These are phyloP conservation scores for Tulasnella sp. DNA, from an alignment of 768 basidiomycete species.

Conservation along the genomic window DNA sequence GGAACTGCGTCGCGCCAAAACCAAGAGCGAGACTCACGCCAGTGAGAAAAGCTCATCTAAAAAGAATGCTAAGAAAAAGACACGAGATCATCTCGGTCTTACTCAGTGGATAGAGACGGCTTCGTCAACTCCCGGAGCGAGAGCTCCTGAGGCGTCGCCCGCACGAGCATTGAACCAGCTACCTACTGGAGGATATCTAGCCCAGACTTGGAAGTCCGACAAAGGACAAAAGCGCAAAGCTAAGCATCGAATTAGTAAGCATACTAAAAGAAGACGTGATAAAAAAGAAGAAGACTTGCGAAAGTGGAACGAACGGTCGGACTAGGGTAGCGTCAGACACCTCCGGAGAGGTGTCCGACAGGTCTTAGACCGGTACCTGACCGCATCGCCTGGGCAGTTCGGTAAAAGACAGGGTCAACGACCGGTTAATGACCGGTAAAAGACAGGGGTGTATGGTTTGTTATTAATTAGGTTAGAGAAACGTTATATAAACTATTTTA, in stretches of 20 bases:
- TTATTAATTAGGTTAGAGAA: background rate
- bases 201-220: background rate
- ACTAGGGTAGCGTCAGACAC: background rate
- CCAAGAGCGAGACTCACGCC: no score
- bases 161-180: background rate
- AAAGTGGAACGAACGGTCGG: no score
- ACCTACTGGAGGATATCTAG: background rate
- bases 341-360: background rate
- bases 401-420: background rate
- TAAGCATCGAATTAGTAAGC: background rate
- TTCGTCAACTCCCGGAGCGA: background rate
- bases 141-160: background rate
- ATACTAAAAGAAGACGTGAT: background rate
- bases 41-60: no score
- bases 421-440: constrained; percentile 2
- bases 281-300: background rate
- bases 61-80: background rate
- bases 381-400: background rate
- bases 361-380: background rate
- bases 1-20: no score
- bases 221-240: background rate
- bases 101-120: background rate
- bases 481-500: background rate
- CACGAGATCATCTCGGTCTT: background rate
- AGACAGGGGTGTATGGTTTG: background rate